A percentile compares a stretch with the other conserved stretches of the same genome.
These are phyloP conservation scores for Asterophora parasitica DNA, from an alignment of 768 basidiomycete species.

Conservation along the genomic window DNA sequence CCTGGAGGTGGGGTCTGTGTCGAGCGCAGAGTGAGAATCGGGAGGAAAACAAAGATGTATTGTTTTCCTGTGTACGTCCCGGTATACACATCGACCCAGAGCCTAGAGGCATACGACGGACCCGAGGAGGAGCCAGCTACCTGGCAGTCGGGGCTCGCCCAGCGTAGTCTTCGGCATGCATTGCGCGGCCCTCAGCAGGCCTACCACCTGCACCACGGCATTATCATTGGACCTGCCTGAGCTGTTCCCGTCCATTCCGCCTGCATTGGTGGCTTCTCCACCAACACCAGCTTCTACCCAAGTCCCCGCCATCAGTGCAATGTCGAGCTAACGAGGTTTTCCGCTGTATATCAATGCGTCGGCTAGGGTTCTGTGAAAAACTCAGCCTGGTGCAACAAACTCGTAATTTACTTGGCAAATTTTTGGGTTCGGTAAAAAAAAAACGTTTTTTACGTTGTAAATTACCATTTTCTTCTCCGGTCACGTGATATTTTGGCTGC, in stretches of 20 bases:
- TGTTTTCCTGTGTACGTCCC: constrained; percentile 27
- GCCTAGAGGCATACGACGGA: constrained; percentile 35
- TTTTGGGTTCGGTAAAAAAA: not conserved
- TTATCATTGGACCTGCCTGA: no score
- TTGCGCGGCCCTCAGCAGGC: no score
- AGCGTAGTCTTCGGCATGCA: no score
- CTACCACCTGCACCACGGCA: no score
- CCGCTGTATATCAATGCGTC: no score
- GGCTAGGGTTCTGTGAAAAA: no score
- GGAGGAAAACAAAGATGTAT: constrained; percentile 42
- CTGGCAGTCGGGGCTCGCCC: constrained; percentile 64
- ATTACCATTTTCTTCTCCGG: not conserved
- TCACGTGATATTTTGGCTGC: not conserved
- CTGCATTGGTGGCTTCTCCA: no score
- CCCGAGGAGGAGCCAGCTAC: constrained; percentile 45
- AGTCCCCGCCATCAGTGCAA: no score
- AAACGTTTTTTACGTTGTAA: not conserved
- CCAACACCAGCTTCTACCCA: no score
- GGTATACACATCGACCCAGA: constrained; percentile 35
- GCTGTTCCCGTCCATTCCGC: no score
- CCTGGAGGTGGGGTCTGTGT: constrained; percentile 28
- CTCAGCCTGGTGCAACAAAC: not conserved
- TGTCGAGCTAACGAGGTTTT: no score
- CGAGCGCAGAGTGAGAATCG: constrained; percentile 30
- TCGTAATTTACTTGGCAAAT: not conserved